Evolutionary conservation across 2,329 filamentous ascomycete genomes (phyloP).

Genomic region (Calonectria fujianensis): DNA sequence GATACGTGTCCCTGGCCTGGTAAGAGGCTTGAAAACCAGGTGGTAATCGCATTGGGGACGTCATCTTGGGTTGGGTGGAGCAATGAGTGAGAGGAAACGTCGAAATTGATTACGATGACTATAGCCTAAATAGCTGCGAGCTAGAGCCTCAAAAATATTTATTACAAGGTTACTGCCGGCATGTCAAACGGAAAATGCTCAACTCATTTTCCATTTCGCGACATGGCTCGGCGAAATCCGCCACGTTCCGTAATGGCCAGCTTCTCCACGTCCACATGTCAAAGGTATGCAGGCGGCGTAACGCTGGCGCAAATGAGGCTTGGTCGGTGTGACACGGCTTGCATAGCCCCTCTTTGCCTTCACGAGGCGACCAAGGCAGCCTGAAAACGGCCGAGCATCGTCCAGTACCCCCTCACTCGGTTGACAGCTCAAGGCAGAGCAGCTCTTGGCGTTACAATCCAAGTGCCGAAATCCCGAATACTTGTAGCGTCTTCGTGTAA

Average conservation of each 20-base stretch:
- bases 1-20: conserved; percentile 19
- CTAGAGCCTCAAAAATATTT: neutral
- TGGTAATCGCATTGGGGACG: conserved; percentile 5
- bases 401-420: too few relatives aligned
- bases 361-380: neutral
- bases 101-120: neutral
- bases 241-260: neutral
- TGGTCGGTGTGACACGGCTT: neutral
- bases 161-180: neutral
- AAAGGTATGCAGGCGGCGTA: neutral
- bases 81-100: neutral
- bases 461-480: neutral
- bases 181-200: neutral
- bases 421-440: neutral
- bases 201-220: neutral
- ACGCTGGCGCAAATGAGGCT: neutral
- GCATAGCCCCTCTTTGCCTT: conserved; percentile 24
- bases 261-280: too few relatives aligned
- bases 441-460: neutral
- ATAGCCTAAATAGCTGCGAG: neutral
- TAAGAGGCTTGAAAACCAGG: conserved; percentile 21
- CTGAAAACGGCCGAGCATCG: neutral
- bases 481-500: neutral
- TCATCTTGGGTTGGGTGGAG: neutral
- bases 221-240: neutral